Evolutionary conservation across 1,139 yeast species (phyloP).

Genomic region (Pichia norvegensis): DNA sequence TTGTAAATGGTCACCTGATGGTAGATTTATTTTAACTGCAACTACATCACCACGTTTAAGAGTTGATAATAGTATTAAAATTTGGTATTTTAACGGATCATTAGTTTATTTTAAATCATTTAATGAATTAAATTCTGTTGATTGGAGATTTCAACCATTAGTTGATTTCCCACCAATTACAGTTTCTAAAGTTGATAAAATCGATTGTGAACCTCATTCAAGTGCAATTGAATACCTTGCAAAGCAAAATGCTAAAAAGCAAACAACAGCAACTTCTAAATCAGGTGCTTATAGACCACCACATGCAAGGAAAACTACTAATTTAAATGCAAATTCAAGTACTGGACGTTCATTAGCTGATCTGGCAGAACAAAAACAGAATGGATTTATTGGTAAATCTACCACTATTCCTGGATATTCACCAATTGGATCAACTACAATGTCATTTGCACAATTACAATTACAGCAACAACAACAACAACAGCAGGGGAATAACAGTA

Average conservation of each 20-base stretch:
- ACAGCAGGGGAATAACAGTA: conserved; percentile 28
- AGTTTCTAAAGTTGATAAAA: conserved; percentile 28
- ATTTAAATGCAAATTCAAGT: conserved; percentile 1
- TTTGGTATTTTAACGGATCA: conserved; percentile 90
- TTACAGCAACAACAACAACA: conserved; percentile 27
- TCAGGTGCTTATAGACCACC: conserved; percentile 18
- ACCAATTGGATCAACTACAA: conserved; percentile 11
- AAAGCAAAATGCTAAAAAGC: conserved; percentile 29
- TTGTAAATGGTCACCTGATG: conserved; percentile 99
- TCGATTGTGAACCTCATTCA: conserved; percentile 60
- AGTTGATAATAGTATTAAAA: conserved; percentile 89
- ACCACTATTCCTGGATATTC: neutral
- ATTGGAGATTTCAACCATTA: conserved; percentile 79
- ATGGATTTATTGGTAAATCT: conserved; percentile 13
- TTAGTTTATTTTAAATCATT: conserved; percentile 72
- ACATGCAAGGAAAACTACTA: conserved; percentile 25
- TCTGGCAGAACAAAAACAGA: conserved; percentile 38
- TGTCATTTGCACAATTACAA: conserved; percentile 27
- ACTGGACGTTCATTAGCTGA: conserved; percentile 48
- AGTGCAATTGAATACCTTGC: conserved; percentile 54
- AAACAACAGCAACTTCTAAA: conserved; percentile 25
- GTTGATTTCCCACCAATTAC: conserved; percentile 47
- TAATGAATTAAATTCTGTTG: conserved; percentile 69
- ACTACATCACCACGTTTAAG: conserved; percentile 95
- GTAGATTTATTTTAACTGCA: conserved; percentile 86